Evolutionary conservation across 2,329 filamentous ascomycete species (phyloP), one percentile per base, ranked within the genome.

Genomic region (Pseudofabraea citricarpa): DNA sequence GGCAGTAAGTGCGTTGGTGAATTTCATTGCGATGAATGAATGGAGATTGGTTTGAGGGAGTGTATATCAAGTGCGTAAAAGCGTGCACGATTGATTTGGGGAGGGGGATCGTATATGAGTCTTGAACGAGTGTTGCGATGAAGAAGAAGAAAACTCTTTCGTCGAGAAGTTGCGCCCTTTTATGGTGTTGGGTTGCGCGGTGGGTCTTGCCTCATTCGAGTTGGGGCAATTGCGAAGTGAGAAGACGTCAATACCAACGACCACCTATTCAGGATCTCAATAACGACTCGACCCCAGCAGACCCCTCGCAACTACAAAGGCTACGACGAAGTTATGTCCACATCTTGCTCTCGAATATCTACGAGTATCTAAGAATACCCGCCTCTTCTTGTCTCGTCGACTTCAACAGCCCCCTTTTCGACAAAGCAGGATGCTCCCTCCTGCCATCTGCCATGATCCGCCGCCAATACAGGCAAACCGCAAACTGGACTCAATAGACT

Each of bases 11-110:
- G 72, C 44, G 42, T 64, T 56, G 51, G 67, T 60, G 57, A 74
- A 53, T 64, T 72, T 75, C 74, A 77, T 77, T 41, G 45, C 67
- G 58, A 53, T 37, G n/a, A n/a, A n/a, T n/a, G n/a, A n/a, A n/a
- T n/a, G n/a, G n/a, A n/a, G n/a, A n/a, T n/a, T n/a, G n/a, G n/a
- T n/a, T n/a, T n/a, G n/a, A n/a, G n/a, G n/a, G n/a, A n/a, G n/a
- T n/a, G n/a, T n/a, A n/a, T n/a, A n/a, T n/a, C n/a, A n/a, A n/a
- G n/a, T n/a, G n/a, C n/a, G n/a, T n/a, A n/a, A n/a, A n/a, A n/a
- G n/a, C n/a, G n/a, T n/a, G n/a, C n/a, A n/a, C n/a, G n/a, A n/a
- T n/a, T n/a, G n/a, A n/a, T n/a, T n/a, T n/a, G n/a, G n/a, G n/a
- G n/a, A n/a, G n/a, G n/a, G n/a, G n/a, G n/a, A n/a, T n/a, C n/a